A percentile compares a stretch with the other conserved stretches of the same genome.
phyloP scores from a whole-genome alignment of 2,329 filamentous ascomycete genomes.

The Penicillium paneum region DNA sequence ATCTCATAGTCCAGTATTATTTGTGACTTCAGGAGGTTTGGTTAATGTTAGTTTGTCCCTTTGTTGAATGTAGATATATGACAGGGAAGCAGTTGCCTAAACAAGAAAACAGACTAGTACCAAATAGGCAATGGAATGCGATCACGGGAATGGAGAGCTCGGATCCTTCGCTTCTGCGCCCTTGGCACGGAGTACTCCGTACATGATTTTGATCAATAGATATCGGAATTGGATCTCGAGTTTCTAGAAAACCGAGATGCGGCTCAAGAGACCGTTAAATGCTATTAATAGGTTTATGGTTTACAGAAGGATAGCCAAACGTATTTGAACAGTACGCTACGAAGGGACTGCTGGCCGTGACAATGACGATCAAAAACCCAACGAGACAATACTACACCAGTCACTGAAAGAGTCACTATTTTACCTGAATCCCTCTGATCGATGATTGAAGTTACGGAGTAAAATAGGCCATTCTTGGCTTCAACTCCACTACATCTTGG shows the following conservation, averaged over 20 bases:
- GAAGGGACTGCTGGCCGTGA: background rate
- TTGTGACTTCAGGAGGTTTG: no score
- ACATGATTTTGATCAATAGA: background rate
- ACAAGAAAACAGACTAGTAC: background rate
- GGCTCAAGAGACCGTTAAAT: background rate
- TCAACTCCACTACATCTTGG: background rate
- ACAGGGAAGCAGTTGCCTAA: background rate
- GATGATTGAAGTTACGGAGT: background rate
- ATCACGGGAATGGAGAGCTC: background rate
- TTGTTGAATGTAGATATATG: background rate
- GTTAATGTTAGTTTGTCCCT: background rate
- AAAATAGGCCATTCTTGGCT: slow-evolving; percentile 4
- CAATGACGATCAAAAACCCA: background rate
- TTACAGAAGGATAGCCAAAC: background rate
- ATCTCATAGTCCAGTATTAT: background rate
- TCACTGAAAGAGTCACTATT: background rate
- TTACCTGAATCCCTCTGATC: no score
- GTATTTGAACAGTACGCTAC: background rate
- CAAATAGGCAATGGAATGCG: background rate
- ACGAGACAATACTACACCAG: background rate
- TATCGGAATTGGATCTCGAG: background rate
- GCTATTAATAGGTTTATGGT: background rate
- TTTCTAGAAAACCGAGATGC: background rate
- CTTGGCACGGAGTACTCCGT: no score
- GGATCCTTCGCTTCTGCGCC: background rate